A percentile compares a stretch with the other conserved stretches of the same genome.
Conservation (phyloP, 2,329 filamentous ascomycete species). For the Colletotrichum truncatum region DNA sequence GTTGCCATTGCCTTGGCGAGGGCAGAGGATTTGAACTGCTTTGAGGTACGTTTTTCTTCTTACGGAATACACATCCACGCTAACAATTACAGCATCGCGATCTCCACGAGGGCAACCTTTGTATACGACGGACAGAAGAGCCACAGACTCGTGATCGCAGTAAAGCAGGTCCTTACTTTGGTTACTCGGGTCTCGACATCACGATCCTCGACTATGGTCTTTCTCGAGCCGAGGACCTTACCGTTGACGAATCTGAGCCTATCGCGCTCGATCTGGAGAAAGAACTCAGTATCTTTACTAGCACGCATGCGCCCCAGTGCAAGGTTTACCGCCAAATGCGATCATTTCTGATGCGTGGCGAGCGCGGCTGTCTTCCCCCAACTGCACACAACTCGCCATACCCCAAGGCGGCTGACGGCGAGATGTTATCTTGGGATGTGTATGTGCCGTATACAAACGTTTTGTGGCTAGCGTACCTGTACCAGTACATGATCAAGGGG, state of each 20-base stretch:
- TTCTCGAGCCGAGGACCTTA: slow-evolving; percentile 62
- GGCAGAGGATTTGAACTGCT: slow-evolving; percentile 65
- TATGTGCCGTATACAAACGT: slow-evolving; percentile 72
- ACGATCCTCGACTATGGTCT: slow-evolving; percentile 74
- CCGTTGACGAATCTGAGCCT: slow-evolving; percentile 38
- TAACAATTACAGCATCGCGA: slow-evolving; percentile 63
- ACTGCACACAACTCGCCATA: slow-evolving; percentile 57
- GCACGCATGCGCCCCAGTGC: slow-evolving; percentile 68
- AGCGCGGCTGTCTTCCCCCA: slow-evolving; percentile 59
- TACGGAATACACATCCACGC: neutral
- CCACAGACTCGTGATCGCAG: slow-evolving; percentile 41
- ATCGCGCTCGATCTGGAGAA: slow-evolving; percentile 68
- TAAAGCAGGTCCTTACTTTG: slow-evolving; percentile 53
- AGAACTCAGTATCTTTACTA: slow-evolving; percentile 68
- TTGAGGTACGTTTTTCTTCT: slow-evolving; percentile 57
- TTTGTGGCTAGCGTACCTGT: slow-evolving; percentile 71
- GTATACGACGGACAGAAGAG: slow-evolving; percentile 56
- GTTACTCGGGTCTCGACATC: slow-evolving; percentile 69
- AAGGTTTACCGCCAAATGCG: slow-evolving; percentile 71
- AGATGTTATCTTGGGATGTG: slow-evolving; percentile 60
- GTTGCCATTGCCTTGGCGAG: slow-evolving; percentile 68
- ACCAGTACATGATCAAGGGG: slow-evolving; percentile 58
- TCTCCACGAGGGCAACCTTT: slow-evolving; percentile 72
- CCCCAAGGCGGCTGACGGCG: slow-evolving; percentile 43
- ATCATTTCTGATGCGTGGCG: slow-evolving; percentile 62